These are phyloP conservation scores for Ilyonectria mors-panacis DNA, from an alignment of 2,329 filamentous ascomycete genomes.

Conservation along the genomic window DNA sequence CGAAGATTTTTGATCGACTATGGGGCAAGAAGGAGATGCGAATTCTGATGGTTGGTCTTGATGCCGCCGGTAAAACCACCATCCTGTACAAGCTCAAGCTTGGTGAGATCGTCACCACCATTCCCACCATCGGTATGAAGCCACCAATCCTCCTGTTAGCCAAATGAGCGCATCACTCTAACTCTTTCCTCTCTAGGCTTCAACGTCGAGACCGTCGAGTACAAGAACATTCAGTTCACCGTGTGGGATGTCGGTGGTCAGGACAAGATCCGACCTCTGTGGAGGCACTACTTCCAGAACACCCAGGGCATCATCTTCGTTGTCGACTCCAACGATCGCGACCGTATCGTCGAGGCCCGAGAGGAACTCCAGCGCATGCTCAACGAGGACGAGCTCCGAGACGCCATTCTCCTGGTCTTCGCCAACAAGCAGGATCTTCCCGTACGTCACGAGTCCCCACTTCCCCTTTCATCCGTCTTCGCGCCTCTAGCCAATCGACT, in stretches of 20 bases:
- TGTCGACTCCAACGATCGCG: slow-evolving; percentile 98
- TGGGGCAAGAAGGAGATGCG: slow-evolving; percentile 99
- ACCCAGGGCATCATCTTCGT: slow-evolving; percentile 99
- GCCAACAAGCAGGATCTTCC: slow-evolving; percentile 99
- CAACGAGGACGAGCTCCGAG: slow-evolving; percentile 98
- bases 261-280: slow-evolving; percentile 99
- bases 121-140: slow-evolving; percentile 90
- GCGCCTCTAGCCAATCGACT: slow-evolving; percentile 19
- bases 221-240: slow-evolving; percentile 99
- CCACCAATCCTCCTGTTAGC: slow-evolving; percentile 13
- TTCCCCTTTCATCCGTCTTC: slow-evolving; percentile 29
- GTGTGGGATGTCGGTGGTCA: slow-evolving; percentile 99
- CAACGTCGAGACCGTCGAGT: slow-evolving; percentile 99
- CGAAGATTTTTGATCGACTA: slow-evolving; percentile 95
- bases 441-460: slow-evolving; percentile 70
- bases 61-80: slow-evolving; percentile 99
- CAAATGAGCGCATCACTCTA: slow-evolving; percentile 34
- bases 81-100: slow-evolving; percentile 99
- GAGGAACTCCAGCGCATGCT: slow-evolving; percentile 98
- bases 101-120: slow-evolving; percentile 98
- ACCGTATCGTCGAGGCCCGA: slow-evolving; percentile 96
- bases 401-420: slow-evolving; percentile 96
- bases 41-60: slow-evolving; percentile 99
- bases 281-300: slow-evolving; percentile 99
- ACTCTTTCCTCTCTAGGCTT: slow-evolving; percentile 75